These are phyloP conservation scores for Eucalyptus cloeziana DNA, from an alignment of 345 rosid genomes.

Conservation along the genomic window DNA sequence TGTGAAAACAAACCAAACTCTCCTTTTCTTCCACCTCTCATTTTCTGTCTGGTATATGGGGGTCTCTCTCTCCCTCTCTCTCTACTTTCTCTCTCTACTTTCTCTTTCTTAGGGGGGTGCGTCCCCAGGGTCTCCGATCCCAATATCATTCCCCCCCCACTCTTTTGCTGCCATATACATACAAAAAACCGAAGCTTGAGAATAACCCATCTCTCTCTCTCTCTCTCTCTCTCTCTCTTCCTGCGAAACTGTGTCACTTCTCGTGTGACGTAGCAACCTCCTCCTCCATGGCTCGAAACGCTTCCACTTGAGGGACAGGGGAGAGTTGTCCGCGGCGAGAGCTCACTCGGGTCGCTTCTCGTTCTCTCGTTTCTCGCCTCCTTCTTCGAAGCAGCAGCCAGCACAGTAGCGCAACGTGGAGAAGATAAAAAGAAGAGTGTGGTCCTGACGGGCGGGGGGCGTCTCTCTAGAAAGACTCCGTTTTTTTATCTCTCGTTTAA, in stretches of 20 bases:
- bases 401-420: background rate
- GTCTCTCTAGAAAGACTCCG: background rate
- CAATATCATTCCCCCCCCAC: background rate
- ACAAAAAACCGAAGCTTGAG: background rate
- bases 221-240: background rate
- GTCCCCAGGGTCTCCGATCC: background rate
- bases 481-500: background rate
- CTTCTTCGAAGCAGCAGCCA: background rate
- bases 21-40: background rate
- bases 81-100: background rate
- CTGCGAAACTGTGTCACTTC: background rate
- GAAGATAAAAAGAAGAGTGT: background rate
- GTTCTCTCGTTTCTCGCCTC: background rate
- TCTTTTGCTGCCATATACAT: background rate
- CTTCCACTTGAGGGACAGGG: background rate
- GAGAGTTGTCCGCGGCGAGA: background rate
- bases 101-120: background rate
- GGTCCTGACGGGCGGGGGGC: background rate
- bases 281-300: background rate
- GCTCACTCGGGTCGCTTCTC: background rate
- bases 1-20: constrained; percentile 6
- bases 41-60: constrained; percentile 41
- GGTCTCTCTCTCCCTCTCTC: background rate
- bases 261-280: background rate
- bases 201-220: background rate